These are phyloP conservation scores for Suillus fuscotomentosus DNA, from an alignment of 768 basidiomycete genomes.

Conservation along the genomic window DNA sequence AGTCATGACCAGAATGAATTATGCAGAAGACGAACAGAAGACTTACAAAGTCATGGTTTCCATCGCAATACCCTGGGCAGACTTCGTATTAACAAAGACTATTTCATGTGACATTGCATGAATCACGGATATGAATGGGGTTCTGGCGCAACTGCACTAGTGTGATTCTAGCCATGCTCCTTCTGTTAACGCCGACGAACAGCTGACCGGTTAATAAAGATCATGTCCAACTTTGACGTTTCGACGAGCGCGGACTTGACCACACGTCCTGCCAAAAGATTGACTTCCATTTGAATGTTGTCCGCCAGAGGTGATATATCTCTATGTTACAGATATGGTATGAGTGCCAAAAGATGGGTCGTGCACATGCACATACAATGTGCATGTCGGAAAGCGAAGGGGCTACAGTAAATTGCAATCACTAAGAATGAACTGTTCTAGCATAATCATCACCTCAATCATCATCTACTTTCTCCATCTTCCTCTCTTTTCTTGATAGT, in stretches of 20 bases:
- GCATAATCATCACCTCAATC: background rate
- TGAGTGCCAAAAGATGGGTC: background rate
- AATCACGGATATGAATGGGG: background rate
- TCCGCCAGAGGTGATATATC: background rate
- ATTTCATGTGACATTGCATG: background rate
- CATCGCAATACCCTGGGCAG: background rate
- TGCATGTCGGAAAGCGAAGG: background rate
- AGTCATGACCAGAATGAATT: background rate
- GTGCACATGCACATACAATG: background rate
- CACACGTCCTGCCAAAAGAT: background rate
- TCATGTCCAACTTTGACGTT: background rate
- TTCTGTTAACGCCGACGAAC: background rate
- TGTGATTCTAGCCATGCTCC: background rate
- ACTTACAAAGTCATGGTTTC: background rate
- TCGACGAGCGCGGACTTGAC: background rate
- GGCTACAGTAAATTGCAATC: background rate
- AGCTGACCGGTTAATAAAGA: background rate
- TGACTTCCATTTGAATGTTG: too few relatives aligned
- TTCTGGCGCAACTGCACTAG: background rate
- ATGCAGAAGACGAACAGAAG: background rate
- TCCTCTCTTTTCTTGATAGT: conserved; percentile 48
- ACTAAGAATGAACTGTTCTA: too few relatives aligned
- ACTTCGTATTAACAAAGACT: background rate
- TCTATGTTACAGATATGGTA: background rate
- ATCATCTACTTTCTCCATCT: conserved; percentile 12